Evolutionary conservation across 2,329 filamentous ascomycete species (phyloP).

Genomic region (Penicillium brasilianum): DNA sequence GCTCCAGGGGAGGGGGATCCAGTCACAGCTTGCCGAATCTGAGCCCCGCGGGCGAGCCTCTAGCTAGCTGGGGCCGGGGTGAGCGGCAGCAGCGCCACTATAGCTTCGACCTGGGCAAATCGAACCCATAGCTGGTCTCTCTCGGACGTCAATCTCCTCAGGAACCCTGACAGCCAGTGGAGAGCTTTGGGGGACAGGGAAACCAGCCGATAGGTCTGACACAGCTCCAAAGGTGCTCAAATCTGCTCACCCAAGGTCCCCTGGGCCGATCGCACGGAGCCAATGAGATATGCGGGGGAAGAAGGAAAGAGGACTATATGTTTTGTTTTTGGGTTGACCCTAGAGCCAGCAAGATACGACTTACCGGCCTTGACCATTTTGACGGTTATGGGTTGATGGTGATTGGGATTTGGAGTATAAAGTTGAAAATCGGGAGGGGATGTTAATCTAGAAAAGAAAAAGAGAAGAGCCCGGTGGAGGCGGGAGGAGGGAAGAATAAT

Average conservation of each 20-base stretch:
- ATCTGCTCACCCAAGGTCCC: slow-evolving; percentile 49
- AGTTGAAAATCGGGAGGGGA: slow-evolving; percentile 13
- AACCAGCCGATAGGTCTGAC: slow-evolving; percentile 16
- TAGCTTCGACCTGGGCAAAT: slow-evolving; percentile 14
- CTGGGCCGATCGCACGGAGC: slow-evolving; percentile 35
- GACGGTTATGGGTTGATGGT: slow-evolving; percentile 54
- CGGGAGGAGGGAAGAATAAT: slow-evolving; percentile 29
- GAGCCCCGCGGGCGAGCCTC: neutral
- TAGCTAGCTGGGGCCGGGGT: neutral
- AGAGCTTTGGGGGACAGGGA: slow-evolving; percentile 15
- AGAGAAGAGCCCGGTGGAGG: slow-evolving; percentile 23
- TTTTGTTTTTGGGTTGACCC: slow-evolving; percentile 15
- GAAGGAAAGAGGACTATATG: neutral
- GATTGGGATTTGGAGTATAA: slow-evolving; percentile 25
- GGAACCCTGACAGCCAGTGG: slow-evolving; percentile 17
- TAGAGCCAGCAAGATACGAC: slow-evolving; percentile 46
- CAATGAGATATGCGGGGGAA: slow-evolving; percentile 3
- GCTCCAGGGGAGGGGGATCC: neutral
- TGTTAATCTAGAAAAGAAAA: slow-evolving; percentile 8
- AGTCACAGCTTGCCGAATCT: neutral
- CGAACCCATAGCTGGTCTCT: neutral
- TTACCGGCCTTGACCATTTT: slow-evolving; percentile 99
- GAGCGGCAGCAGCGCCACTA: slow-evolving; percentile 2
- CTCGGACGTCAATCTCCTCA: neutral
- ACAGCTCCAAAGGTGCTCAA: slow-evolving; percentile 48